Evolutionary conservation across 352 stramenopile species (phyloP), one percentile per base, ranked within the genome.

Genomic region (Phytophthora parvispora): DNA sequence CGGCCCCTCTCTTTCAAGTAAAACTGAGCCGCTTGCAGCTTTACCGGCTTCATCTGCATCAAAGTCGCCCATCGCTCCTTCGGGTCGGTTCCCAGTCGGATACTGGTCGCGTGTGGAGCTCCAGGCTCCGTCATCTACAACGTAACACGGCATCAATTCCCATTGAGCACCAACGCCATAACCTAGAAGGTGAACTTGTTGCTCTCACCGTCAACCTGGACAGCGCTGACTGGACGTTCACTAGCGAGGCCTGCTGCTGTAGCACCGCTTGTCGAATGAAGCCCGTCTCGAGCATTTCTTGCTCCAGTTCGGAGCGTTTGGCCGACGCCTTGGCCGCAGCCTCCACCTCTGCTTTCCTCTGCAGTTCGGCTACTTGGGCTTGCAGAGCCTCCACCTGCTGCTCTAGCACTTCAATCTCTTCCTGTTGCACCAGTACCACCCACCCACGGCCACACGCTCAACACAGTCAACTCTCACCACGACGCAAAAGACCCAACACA

Each of bases 201-300:
- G 27, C 29, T 28, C 24, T 24, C 59, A 80, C 67, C 42, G 59
- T 66, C 16, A 78, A 53, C n/a, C 60, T 60, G 12, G 72, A 80
- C 20, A 83, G 24, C 0, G 71, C 67, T 4, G 75, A 78, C 54
- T 83, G 75, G 32, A 78, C 72, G n/a, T 76, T 72, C 10, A 73
- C 69, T 8, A 81, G 60, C 18, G 68, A 77, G 42, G 67, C 43
- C 36, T 81, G 65, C 24, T 83, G 72, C 13, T 57, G 36, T 20
- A 75, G 59, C 9, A 81, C 68, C 12, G 60, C 64, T 47, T 78
- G 55, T 16, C 56, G 68, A 10, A 83, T 60, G 15, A 74, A 72
- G 7, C 45, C 51, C n/a, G 60, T 61, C 25, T 66, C 47, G 6
- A 74, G 53, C 28, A 68, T 24, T 10, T 68, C 25, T 12, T 74